A percentile compares a stretch with the other conserved stretches of the same genome.
phyloP scores from a whole-genome alignment of 768 basidiomycete species.

The Pilatotrama ljubarskyi region DNA sequence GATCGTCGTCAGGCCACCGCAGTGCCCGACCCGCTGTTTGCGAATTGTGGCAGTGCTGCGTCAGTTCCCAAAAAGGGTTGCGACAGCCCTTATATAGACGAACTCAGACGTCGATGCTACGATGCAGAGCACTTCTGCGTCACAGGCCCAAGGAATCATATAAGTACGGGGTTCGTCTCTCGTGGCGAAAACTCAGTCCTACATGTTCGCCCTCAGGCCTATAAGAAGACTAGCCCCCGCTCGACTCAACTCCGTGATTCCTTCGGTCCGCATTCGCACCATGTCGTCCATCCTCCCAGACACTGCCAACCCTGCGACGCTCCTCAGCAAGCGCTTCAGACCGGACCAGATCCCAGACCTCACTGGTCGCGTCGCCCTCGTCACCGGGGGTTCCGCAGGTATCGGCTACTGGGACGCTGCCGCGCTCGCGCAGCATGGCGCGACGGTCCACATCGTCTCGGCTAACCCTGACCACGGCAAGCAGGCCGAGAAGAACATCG shows the following conservation, averaged over 20 bases:
- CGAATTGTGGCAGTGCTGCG: not conserved
- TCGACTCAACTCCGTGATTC: no score
- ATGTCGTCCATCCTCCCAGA: conserved; percentile 30
- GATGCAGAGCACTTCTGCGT: not conserved
- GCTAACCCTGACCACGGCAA: conserved; percentile 31
- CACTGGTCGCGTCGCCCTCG: conserved; percentile 30
- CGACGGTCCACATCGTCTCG: conserved; percentile 32
- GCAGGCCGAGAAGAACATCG: conserved; percentile 28
- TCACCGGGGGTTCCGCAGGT: conserved; percentile 31
- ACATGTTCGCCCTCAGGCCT: not conserved
- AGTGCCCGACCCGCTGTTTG: no score
- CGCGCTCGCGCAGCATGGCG: conserved; percentile 28
- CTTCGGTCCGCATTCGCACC: not conserved
- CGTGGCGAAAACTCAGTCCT: not conserved
- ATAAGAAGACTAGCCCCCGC: not conserved
- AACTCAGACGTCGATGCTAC: not conserved
- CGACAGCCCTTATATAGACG: not conserved
- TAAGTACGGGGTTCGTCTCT: not conserved
- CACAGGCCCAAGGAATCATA: not conserved
- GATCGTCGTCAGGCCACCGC: no score
- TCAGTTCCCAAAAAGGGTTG: not conserved
- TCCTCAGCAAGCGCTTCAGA: conserved; percentile 29
- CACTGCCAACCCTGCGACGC: conserved; percentile 28
- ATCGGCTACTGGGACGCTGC: conserved; percentile 36
- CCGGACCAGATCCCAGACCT: conserved; percentile 31